Evolutionary conservation across 2,329 filamentous ascomycete genomes (phyloP).

Genomic region (Juglanconis oblonga): DNA sequence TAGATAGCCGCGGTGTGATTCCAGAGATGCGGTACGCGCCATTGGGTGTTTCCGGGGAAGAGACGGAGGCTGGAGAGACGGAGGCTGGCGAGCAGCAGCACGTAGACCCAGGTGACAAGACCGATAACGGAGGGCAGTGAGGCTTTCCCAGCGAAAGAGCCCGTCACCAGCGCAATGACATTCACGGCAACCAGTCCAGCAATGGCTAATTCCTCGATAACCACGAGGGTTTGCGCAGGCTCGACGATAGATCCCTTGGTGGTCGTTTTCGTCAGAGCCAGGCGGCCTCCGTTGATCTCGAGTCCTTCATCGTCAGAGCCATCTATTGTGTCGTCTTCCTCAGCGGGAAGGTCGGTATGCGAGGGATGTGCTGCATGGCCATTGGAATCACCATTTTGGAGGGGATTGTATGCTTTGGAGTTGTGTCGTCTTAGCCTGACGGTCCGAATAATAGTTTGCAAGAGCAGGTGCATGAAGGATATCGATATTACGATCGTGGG

Average conservation of each 20-base stretch:
- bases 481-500: constrained; percentile 68
- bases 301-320: constrained; percentile 59
- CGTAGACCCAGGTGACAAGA: constrained; percentile 76
- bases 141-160: constrained; percentile 57
- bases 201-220: constrained; percentile 74
- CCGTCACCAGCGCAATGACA: constrained; percentile 58
- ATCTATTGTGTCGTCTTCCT: constrained; percentile 31
- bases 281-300: constrained; percentile 52
- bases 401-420: constrained; percentile 50
- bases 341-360: constrained; percentile 52
- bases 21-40: constrained; percentile 73
- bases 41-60: constrained; percentile 62
- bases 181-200: constrained; percentile 69
- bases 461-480: constrained; percentile 66
- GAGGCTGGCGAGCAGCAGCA: constrained; percentile 68
- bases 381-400: constrained; percentile 42
- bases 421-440: constrained; percentile 46
- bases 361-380: constrained; percentile 32
- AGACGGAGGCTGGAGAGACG: constrained; percentile 62
- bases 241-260: constrained; percentile 66
- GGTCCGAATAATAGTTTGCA: constrained; percentile 54
- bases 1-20: constrained; percentile 90
- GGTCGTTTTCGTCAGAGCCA: constrained; percentile 57
- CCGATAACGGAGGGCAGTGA: constrained; percentile 62
- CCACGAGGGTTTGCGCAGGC: constrained; percentile 65